Conservation (phyloP, 495 filamentous ascomycete species). For the Choiromyces venosus region DNA sequence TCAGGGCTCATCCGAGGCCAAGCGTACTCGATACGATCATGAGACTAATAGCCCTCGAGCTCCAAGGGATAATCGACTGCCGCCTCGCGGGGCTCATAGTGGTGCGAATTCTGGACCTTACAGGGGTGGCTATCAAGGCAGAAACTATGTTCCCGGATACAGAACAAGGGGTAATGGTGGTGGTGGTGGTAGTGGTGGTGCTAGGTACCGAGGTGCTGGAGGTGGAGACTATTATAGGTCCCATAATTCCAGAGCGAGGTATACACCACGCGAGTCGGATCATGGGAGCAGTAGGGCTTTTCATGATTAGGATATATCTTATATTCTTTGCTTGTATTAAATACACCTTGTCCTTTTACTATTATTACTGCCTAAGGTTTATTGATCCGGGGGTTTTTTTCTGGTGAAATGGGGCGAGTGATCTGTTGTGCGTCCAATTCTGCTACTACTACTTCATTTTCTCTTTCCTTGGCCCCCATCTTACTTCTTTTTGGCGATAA, state of each 20-base stretch:
- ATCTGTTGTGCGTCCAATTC: not conserved
- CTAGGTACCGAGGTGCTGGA: not conserved
- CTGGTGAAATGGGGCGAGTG: not conserved
- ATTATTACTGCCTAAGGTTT: not conserved
- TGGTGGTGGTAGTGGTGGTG: constrained; percentile 13
- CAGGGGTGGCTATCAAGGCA: constrained; percentile 25
- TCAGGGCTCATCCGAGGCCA: not conserved
- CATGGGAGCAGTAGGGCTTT: constrained; percentile 2
- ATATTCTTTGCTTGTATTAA: constrained; percentile 1
- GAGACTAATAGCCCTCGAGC: not conserved
- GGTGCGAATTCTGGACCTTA: not conserved
- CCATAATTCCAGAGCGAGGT: not conserved
- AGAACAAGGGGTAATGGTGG: constrained; percentile 7
- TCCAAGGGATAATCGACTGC: not conserved
- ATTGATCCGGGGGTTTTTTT: not conserved
- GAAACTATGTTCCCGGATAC: constrained; percentile 25
- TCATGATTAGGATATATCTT: not conserved
- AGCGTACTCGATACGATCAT: not conserved
- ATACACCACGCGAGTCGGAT: not conserved
- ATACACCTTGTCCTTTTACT: not conserved
- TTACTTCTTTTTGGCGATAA: not conserved
- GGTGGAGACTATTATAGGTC: constrained; percentile 2
- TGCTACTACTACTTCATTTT: not conserved
- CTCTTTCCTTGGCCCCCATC: not conserved
- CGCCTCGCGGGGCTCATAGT: not conserved